Evolutionary conservation across 805 yeast genomes (phyloP).

Genomic region (Wickerhamomyces xylosicus): DNA sequence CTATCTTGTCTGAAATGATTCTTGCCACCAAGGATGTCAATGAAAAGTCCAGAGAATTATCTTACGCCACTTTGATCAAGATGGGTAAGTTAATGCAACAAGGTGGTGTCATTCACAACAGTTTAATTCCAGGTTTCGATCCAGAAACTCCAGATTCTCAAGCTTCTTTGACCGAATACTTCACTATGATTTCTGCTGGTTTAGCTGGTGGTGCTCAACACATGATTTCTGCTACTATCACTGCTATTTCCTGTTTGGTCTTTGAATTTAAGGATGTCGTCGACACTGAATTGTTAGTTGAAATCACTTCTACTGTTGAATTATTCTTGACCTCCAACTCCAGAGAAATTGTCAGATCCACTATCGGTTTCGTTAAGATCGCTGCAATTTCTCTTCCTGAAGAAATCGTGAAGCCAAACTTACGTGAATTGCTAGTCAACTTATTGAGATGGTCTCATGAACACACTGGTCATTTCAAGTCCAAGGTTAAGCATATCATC

Average conservation of each 20-base stretch:
- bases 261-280: slow-evolving; percentile 74
- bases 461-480: slow-evolving; percentile 89
- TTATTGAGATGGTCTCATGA: slow-evolving; percentile 91
- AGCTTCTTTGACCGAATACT: slow-evolving; percentile 71
- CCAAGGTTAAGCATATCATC: slow-evolving; percentile 84
- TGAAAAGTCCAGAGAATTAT: slow-evolving; percentile 79
- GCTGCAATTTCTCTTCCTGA: slow-evolving; percentile 76
- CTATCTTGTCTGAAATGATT: slow-evolving; percentile 77
- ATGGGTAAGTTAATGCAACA: slow-evolving; percentile 70
- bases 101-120: slow-evolving; percentile 58
- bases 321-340: slow-evolving; percentile 83
- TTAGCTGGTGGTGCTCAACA: slow-evolving; percentile 88
- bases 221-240: slow-evolving; percentile 94
- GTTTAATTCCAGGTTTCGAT: slow-evolving; percentile 59
- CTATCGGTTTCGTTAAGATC: slow-evolving; percentile 90
- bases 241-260: slow-evolving; percentile 78
- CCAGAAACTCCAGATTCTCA: slow-evolving; percentile 46
- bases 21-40: slow-evolving; percentile 86
- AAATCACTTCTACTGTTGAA: slow-evolving; percentile 79
- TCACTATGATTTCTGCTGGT: slow-evolving; percentile 94
- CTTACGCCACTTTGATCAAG: slow-evolving; percentile 63
- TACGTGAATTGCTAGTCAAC: slow-evolving; percentile 56
- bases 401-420: slow-evolving; percentile 57
- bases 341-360: slow-evolving; percentile 88
- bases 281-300: slow-evolving; percentile 50